These are phyloP conservation scores for Ogataea corticis DNA, from an alignment of 805 yeast genomes.

Conservation along the genomic window DNA sequence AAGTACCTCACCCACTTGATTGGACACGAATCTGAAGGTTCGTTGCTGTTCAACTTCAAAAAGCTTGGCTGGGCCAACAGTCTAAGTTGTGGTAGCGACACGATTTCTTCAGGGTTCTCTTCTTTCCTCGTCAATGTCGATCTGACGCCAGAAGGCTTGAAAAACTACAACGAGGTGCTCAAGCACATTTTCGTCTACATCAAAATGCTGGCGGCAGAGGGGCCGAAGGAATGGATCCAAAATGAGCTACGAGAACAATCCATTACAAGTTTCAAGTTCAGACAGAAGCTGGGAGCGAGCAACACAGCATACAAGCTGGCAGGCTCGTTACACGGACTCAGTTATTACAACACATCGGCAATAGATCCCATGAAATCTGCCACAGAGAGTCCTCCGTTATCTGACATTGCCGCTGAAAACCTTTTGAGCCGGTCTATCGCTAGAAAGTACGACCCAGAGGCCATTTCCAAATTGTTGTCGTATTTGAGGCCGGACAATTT, in stretches of 20 bases:
- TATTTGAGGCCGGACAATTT: slow-evolving; percentile 60
- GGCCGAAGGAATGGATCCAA: slow-evolving; percentile 78
- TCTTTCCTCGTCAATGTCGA: slow-evolving; percentile 71
- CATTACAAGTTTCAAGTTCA: slow-evolving; percentile 71
- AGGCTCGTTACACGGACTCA: slow-evolving; percentile 28
- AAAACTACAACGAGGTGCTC: slow-evolving; percentile 61
- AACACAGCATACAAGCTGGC: slow-evolving; percentile 60
- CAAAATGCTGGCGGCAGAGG: slow-evolving; percentile 52
- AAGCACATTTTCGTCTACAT: slow-evolving; percentile 71
- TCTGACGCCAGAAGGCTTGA: slow-evolving; percentile 71
- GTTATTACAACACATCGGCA: slow-evolving; percentile 25
- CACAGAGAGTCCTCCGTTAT: slow-evolving; percentile 9
- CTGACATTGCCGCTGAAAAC: slow-evolving; percentile 60
- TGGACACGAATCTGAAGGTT: slow-evolving; percentile 93
- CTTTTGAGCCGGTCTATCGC: slow-evolving; percentile 57
- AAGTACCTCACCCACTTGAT: slow-evolving; percentile 75
- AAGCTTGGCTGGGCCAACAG: slow-evolving; percentile 75
- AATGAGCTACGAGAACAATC: slow-evolving; percentile 74
- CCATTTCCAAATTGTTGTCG: slow-evolving; percentile 49
- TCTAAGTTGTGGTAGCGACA: slow-evolving; percentile 70
- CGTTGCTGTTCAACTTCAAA: slow-evolving; percentile 71
- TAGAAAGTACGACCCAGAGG: slow-evolving; percentile 57
- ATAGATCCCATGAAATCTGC: slow-evolving; percentile 14
- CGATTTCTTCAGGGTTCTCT: slow-evolving; percentile 66
- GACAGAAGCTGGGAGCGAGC: slow-evolving; percentile 73